These are phyloP conservation scores for Fusarium chuoi DNA, from an alignment of 2,329 filamentous ascomycete genomes.

Conservation along the genomic window DNA sequence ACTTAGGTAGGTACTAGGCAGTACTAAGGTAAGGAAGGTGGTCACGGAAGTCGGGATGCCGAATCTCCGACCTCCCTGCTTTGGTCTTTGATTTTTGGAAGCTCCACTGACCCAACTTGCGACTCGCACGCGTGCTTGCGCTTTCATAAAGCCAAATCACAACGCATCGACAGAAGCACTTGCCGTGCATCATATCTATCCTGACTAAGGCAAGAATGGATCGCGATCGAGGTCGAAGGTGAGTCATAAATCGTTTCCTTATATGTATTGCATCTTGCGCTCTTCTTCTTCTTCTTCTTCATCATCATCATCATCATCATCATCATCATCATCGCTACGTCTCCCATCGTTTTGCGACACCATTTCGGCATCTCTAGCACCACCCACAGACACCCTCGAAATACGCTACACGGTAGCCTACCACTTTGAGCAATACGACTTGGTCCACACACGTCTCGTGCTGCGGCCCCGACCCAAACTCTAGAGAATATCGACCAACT, in stretches of 20 bases:
- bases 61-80: conserved; percentile 39
- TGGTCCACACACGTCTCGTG: neutral
- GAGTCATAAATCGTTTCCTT: conserved; percentile 32
- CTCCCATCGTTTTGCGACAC: conserved; percentile 21
- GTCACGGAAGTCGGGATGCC: conserved; percentile 28
- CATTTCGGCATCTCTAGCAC: conserved; percentile 9
- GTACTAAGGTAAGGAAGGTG: no score
- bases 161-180: conserved; percentile 8
- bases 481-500: neutral
- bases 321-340: neutral
- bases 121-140: conserved; percentile 40
- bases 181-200: conserved; percentile 10
- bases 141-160: conserved; percentile 20
- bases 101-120: conserved; percentile 21
- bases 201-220: conserved; percentile 44
- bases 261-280: neutral
- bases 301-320: conserved; percentile 1
- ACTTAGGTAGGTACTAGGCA: no score
- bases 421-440: neutral
- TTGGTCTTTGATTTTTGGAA: conserved; percentile 12
- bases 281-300: neutral
- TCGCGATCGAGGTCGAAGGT: conserved; percentile 54
- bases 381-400: neutral
- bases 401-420: neutral
- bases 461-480: neutral